Percentiles rank a stretch among this genome's conserved stretches.
Evolutionary conservation across 768 basidiomycete species (phyloP).

Genomic region (Tylopilus sp.): DNA sequence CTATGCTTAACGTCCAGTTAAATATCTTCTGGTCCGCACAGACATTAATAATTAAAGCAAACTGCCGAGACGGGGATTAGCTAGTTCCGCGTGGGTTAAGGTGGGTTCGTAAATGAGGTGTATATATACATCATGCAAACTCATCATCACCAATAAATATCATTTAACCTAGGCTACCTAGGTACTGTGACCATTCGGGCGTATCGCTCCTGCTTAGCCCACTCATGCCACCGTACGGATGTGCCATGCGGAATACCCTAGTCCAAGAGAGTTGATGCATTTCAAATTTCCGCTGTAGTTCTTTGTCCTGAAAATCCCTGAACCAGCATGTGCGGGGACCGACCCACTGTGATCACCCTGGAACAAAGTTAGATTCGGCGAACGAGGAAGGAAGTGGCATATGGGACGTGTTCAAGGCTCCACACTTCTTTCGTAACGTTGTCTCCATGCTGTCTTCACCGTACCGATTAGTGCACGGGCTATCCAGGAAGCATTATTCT

Average conservation of each 20-base stretch:
- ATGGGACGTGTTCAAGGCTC: slow-evolving; percentile 12
- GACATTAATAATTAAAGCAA: slow-evolving; percentile 14
- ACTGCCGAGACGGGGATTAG: slow-evolving; percentile 24
- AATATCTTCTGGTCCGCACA: slow-evolving; percentile 3
- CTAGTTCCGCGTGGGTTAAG: slow-evolving; percentile 27
- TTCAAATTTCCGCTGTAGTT: slow-evolving; percentile 25
- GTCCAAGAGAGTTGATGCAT: slow-evolving; percentile 23
- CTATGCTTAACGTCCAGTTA: slow-evolving; percentile 5
- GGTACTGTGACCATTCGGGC: too few relatives aligned
- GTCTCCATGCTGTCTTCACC: slow-evolving; percentile 18
- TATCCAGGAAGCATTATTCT: slow-evolving; percentile 20
- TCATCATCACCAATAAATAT: slow-evolving; percentile 1
- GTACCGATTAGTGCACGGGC: slow-evolving; percentile 11
- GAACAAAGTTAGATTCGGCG: slow-evolving; percentile 6
- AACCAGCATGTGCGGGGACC: slow-evolving; percentile 9
- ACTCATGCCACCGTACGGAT: background rate
- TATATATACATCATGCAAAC: slow-evolving; percentile 17
- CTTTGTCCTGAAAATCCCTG: slow-evolving; percentile 18
- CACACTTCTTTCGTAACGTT: slow-evolving; percentile 22
- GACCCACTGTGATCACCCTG: background rate
- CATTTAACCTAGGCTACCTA: too few relatives aligned
- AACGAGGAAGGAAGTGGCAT: slow-evolving; percentile 1
- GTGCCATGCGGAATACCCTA: background rate
- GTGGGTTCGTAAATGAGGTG: slow-evolving; percentile 22
- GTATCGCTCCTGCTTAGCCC: background rate